Conservation (phyloP, 2,329 filamentous ascomycete species). For the Laburnicola sp. region DNA sequence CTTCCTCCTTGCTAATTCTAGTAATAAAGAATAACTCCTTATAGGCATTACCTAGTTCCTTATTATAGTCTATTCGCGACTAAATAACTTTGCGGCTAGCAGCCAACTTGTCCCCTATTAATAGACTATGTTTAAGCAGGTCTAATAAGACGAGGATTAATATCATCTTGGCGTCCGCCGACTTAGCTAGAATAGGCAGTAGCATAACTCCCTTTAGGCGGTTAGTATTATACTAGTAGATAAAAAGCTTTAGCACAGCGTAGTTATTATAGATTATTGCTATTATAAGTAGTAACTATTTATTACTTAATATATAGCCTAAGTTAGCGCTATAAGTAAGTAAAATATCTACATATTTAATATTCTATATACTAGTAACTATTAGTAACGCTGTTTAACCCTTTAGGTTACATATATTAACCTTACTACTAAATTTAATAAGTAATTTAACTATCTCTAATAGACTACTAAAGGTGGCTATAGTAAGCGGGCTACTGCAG, state of each 20-base stretch:
- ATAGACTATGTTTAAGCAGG: too few species aligned
- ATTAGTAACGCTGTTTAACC: slow-evolving; percentile 1
- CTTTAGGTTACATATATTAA: slow-evolving; percentile 7
- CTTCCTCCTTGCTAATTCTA: too few species aligned
- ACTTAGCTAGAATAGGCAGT: too few species aligned
- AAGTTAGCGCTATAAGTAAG: slow-evolving; percentile 4
- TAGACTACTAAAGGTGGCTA: slow-evolving; percentile 6
- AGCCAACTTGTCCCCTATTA: too few species aligned
- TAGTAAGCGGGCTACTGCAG: slow-evolving; percentile 14
- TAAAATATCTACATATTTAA: too few species aligned
- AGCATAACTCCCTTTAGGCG: too few species aligned
- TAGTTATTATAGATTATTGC: slow-evolving; percentile 14
- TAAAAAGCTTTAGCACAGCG: slow-evolving; percentile 11
- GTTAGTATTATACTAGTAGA: not conserved
- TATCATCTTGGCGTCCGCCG: too few species aligned
- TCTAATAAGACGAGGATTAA: too few species aligned
- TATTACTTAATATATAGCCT: not conserved
- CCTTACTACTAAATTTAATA: slow-evolving; percentile 7
- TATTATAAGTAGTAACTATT: slow-evolving; percentile 5
- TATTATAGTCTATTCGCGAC: too few species aligned
- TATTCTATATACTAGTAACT: not conserved
- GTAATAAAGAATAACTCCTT: too few species aligned
- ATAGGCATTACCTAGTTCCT: too few species aligned
- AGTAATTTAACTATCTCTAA: slow-evolving; percentile 11
- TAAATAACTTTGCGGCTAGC: too few species aligned